phyloP scores from a whole-genome alignment of 2,329 filamentous ascomycete species.

The Talaromyces funiculosus region DNA sequence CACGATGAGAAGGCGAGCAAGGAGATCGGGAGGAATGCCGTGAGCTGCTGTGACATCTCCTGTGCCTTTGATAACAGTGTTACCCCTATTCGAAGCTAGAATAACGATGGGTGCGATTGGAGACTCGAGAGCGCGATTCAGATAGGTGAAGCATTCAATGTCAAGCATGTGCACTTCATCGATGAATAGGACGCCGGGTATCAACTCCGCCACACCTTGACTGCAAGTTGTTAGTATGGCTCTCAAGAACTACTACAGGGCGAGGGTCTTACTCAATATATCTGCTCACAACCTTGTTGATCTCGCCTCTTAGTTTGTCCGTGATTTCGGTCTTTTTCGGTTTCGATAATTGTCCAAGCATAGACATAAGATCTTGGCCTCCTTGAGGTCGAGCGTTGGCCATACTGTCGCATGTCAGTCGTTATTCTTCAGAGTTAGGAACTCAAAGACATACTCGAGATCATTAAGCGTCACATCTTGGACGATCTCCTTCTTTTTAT shows the following conservation, averaged over 20 bases:
- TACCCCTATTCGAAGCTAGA: conserved; percentile 91
- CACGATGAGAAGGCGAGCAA: conserved; percentile 90
- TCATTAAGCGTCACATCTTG: conserved; percentile 98
- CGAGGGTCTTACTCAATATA: conserved; percentile 65
- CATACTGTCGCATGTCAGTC: conserved; percentile 41
- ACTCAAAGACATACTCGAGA: conserved; percentile 52
- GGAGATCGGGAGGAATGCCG: conserved; percentile 87
- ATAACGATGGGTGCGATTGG: conserved; percentile 95
- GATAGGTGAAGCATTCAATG: conserved; percentile 97
- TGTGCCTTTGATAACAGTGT: conserved; percentile 86
- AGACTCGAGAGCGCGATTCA: conserved; percentile 95
- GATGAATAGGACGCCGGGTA: conserved; percentile 97
- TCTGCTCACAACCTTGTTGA: conserved; percentile 98
- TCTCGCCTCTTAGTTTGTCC: conserved; percentile 89
- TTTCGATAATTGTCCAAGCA: conserved; percentile 99
- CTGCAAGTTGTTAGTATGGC: neutral
- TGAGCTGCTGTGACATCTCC: conserved; percentile 75
- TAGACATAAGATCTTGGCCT: conserved; percentile 99
- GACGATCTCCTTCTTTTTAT: conserved; percentile 99
- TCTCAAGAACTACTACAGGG: neutral
- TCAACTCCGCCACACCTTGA: conserved; percentile 92
- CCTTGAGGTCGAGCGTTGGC: conserved; percentile 93
- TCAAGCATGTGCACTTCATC: conserved; percentile 99
- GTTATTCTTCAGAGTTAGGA: neutral
- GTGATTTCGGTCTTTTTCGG: conserved; percentile 99